phyloP scores from a whole-genome alignment of 768 basidiomycete species.

The Infundibulicybe gibba region DNA sequence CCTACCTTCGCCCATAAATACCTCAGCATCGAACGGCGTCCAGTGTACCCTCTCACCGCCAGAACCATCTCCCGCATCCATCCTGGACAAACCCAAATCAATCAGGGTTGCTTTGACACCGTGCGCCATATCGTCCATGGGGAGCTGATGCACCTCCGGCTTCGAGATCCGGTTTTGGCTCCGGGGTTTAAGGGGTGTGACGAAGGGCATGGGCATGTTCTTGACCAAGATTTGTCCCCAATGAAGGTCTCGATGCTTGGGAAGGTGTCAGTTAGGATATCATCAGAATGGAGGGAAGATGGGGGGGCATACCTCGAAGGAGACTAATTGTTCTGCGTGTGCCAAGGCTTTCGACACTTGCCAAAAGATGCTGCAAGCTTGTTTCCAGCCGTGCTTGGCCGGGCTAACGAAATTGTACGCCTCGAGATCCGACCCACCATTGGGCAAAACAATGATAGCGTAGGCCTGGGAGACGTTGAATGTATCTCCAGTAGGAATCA shows the following conservation, averaged over 20 bases:
- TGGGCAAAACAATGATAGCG: constrained; percentile 84
- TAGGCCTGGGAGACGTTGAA: constrained; percentile 80
- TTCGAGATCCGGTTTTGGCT: constrained; percentile 28
- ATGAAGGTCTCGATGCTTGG: constrained; percentile 96
- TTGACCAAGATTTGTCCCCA: constrained; percentile 94
- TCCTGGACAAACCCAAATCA: constrained; percentile 90
- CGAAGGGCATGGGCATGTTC: constrained; percentile 28
- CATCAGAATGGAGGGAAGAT: neutral
- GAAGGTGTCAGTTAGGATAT: constrained; percentile 1
- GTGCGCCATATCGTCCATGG: constrained; percentile 64
- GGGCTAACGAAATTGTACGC: constrained; percentile 64
- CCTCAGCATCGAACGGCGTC: constrained; percentile 83
- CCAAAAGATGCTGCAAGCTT: constrained; percentile 89
- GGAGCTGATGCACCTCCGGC: constrained; percentile 19
- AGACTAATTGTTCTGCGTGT: constrained; percentile 73
- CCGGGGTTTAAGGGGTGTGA: constrained; percentile 27
- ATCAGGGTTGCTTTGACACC: constrained; percentile 85
- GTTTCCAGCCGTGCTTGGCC: constrained; percentile 68
- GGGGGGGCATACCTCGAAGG: constrained; percentile 73
- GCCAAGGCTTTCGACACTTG: constrained; percentile 79
- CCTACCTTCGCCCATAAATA: constrained; percentile 88
- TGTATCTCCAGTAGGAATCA: constrained; percentile 44
- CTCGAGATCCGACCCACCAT: constrained; percentile 91
- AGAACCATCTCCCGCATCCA: constrained; percentile 53
- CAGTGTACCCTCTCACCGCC: constrained; percentile 54